Percentiles rank a stretch among this genome's conserved stretches.
Conservation (phyloP, 352 stramenopile species). For the Globisporangium iwayamae region DNA sequence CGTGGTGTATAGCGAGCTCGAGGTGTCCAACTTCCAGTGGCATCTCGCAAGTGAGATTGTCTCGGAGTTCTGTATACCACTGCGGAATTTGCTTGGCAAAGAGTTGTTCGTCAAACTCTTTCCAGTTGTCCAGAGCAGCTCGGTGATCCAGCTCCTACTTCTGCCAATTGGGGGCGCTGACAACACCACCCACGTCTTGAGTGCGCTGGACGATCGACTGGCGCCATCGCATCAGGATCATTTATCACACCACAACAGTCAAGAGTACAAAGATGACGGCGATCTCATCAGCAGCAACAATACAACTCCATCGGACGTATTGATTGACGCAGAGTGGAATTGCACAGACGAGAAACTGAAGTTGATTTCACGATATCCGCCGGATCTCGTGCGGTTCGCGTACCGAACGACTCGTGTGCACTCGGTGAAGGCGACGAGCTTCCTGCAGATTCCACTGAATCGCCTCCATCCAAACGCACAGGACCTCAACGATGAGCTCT, state of each 20-base stretch:
- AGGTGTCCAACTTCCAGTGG: conserved; percentile 82
- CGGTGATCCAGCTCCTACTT: conserved; percentile 63
- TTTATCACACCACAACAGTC: neutral
- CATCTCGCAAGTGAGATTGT: conserved; percentile 69
- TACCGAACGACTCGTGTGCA: conserved; percentile 56
- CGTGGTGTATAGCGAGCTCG: conserved; percentile 64
- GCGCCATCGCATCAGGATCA: neutral
- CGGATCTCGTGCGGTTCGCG: conserved; percentile 46
- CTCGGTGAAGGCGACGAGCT: conserved; percentile 57
- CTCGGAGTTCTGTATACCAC: conserved; percentile 56
- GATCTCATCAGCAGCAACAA: neutral
- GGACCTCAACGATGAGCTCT: conserved; percentile 53
- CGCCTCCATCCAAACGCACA: conserved; percentile 36
- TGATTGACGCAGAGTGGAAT: conserved; percentile 3
- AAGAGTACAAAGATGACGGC: neutral
- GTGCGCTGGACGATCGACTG: conserved; percentile 6
- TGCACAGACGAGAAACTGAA: conserved; percentile 1
- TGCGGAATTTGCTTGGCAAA: conserved; percentile 48
- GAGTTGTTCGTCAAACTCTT: conserved; percentile 54
- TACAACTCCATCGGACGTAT: neutral
- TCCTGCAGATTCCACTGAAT: conserved; percentile 45
- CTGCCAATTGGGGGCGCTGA: conserved; percentile 38
- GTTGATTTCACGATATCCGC: conserved; percentile 16
- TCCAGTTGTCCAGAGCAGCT: conserved; percentile 48
- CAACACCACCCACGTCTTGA: conserved; percentile 7